Percentiles rank a stretch among this genome's conserved stretches.
phyloP scores from a whole-genome alignment of 495 filamentous ascomycete species.

The Hyaloscypha variabilis region DNA sequence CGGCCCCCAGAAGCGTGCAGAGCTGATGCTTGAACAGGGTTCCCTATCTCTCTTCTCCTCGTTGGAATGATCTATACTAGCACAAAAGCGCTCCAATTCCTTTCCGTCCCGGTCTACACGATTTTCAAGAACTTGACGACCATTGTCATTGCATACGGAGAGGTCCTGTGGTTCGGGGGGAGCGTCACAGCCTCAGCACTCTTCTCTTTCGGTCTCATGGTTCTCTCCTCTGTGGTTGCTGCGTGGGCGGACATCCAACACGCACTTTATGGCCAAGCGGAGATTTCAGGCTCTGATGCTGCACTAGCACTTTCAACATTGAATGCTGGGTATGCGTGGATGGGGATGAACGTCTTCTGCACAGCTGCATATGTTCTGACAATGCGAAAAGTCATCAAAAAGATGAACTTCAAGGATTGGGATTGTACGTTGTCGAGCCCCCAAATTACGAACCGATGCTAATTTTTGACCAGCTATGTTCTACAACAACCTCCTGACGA shows the following conservation, averaged over 20 bases:
- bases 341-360: constrained; percentile 96
- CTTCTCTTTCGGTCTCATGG: constrained; percentile 97
- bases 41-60: constrained; percentile 93
- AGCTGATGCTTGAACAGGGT: constrained; percentile 65
- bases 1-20: not conserved
- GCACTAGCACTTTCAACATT: constrained; percentile 81
- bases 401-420: constrained; percentile 99
- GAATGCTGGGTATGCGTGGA: constrained; percentile 97
- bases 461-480: constrained; percentile 82
- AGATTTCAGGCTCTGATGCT: constrained; percentile 53
- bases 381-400: constrained; percentile 98
- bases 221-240: constrained; percentile 90
- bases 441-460: constrained; percentile 27
- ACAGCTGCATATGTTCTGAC: constrained; percentile 86
- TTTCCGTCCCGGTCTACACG: constrained; percentile 98
- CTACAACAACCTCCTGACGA: constrained; percentile 99
- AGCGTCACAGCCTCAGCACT: constrained; percentile 85
- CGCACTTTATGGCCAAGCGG: constrained; percentile 63
- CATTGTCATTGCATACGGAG: constrained; percentile 97
- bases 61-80: constrained; percentile 99
- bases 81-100: constrained; percentile 93
- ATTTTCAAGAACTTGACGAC: constrained; percentile 99
- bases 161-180: constrained; percentile 98
- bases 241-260: constrained; percentile 98
- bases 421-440: constrained; percentile 72